These are phyloP conservation scores for Purpureocillium lavendulum DNA, from an alignment of 2,329 filamentous ascomycete genomes.

Conservation along the genomic window DNA sequence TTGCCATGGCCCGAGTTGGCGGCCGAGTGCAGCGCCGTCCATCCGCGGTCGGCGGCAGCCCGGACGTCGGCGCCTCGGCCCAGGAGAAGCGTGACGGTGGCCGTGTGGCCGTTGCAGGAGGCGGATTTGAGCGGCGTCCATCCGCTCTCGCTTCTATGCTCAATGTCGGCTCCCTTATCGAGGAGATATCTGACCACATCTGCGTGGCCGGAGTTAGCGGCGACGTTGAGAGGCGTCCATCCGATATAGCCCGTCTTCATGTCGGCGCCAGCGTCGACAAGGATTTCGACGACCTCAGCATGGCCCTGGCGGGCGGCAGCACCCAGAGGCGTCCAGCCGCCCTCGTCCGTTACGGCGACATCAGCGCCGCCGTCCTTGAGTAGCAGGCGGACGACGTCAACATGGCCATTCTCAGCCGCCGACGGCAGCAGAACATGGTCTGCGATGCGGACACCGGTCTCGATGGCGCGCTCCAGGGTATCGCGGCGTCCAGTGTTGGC, in stretches of 20 bases:
- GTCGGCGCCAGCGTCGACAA: conserved; percentile 4
- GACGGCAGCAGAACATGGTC: conserved; percentile 3
- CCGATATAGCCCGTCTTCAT: conserved; percentile 4
- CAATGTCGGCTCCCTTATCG: conserved; percentile 2
- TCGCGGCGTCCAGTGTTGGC: conserved; percentile 3
- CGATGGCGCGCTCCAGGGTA: conserved; percentile 3
- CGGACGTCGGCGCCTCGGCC: conserved; percentile 7
- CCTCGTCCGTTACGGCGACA: conserved; percentile 1
- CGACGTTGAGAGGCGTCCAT: conserved; percentile 8
- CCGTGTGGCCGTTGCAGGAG: conserved; percentile 3
- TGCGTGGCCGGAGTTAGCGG: conserved; percentile 7
- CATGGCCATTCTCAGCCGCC: conserved; percentile 2
- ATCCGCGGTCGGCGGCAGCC: conserved; percentile 3
- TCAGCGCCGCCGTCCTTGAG: conserved; percentile 3
- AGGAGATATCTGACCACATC: conserved; percentile 6
- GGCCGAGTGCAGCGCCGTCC: conserved; percentile 9
- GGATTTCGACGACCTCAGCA: conserved; percentile 4
- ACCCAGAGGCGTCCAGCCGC: conserved; percentile 6
- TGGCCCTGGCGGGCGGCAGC: conserved; percentile 6
- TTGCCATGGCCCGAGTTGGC: conserved; percentile 6
- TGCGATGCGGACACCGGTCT: conserved; percentile 1
- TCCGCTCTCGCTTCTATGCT: conserved; percentile 3
- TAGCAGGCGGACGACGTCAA: conserved; percentile 1
- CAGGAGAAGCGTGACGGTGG: conserved; percentile 6
- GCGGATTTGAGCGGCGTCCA: conserved; percentile 9